phyloP scores from a whole-genome alignment of 257 asterid species.

The Euphrasia confusa region DNA sequence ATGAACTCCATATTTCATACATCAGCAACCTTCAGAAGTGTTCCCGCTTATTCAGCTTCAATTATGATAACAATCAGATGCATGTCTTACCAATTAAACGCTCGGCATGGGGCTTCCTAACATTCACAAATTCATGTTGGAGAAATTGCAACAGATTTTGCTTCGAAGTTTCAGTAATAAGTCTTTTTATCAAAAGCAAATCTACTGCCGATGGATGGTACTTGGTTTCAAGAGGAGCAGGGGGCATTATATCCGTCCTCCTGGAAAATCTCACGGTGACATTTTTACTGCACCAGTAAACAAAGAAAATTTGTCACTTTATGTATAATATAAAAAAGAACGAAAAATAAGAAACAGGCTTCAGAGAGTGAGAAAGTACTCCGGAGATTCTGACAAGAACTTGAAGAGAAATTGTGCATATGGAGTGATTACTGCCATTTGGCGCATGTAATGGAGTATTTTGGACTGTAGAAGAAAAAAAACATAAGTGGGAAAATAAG shows the following conservation, averaged over 20 bases:
- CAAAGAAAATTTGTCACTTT: constrained; percentile 18
- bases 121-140: constrained; percentile 89
- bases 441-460: constrained; percentile 90
- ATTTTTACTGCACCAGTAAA: constrained; percentile 49
- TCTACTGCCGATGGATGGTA: constrained; percentile 97
- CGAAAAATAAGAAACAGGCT: background rate
- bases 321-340: background rate
- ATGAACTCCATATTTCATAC: background rate
- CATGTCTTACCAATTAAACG: constrained; percentile 68
- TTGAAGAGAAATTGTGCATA: constrained; percentile 83
- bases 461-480: constrained; percentile 60
- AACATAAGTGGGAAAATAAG: constrained; percentile 10
- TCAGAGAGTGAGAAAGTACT: constrained; percentile 45
- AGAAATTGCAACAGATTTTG: constrained; percentile 72
- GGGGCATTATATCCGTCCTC: constrained; percentile 90
- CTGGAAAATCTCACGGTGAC: constrained; percentile 63
- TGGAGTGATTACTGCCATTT: constrained; percentile 95
- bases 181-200: constrained; percentile 81
- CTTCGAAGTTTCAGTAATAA: constrained; percentile 74
- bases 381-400: constrained; percentile 76
- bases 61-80: constrained; percentile 16
- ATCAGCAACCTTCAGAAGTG: constrained; percentile 15
- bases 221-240: constrained; percentile 86
- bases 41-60: background rate
- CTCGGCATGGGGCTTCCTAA: constrained; percentile 72